These are phyloP conservation scores for Mixia osmundae DNA, from an alignment of 1,284 basidiomycete genomes.

Conservation along the genomic window DNA sequence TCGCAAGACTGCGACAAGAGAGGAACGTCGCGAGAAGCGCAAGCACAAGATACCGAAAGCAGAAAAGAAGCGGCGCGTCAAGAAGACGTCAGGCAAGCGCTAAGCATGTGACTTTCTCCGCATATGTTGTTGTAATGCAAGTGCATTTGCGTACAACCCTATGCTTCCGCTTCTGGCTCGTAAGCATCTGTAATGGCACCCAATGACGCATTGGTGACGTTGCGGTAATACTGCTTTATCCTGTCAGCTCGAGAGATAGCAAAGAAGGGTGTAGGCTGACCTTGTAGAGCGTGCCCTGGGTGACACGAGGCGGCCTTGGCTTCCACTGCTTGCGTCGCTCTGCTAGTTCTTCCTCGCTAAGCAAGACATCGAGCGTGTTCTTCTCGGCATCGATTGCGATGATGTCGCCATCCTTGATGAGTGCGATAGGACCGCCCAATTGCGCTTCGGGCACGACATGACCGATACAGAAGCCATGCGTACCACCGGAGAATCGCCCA, in stretches of 20 bases:
- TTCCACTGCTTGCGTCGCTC: constrained; percentile 42
- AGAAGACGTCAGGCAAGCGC: constrained; percentile 23
- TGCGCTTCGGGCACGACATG: constrained; percentile 60
- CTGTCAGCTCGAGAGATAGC: constrained; percentile 4
- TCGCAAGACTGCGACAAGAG: constrained; percentile 67
- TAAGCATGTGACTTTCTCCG: neutral
- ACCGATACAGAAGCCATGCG: constrained; percentile 73
- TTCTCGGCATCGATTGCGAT: constrained; percentile 57
- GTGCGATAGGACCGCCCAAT: constrained; percentile 69
- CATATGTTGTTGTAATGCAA: neutral
- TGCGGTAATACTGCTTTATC: neutral
- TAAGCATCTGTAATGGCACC: constrained; percentile 5
- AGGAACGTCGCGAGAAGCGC: constrained; percentile 60
- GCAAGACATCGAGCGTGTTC: constrained; percentile 51
- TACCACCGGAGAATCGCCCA: constrained; percentile 84
- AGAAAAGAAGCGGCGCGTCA: constrained; percentile 67
- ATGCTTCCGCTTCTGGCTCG: neutral
- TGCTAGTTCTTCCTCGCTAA: constrained; percentile 45
- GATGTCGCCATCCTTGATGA: constrained; percentile 64
- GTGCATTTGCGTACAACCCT: too few species aligned
- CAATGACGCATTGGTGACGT: neutral
- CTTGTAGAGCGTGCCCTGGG: constrained; percentile 8
- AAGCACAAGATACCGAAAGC: constrained; percentile 82
- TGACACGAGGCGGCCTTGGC: constrained; percentile 7
- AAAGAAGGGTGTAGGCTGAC: neutral